phyloP scores from a whole-genome alignment of 306 rosid genomes.

The Myrica gale region DNA sequence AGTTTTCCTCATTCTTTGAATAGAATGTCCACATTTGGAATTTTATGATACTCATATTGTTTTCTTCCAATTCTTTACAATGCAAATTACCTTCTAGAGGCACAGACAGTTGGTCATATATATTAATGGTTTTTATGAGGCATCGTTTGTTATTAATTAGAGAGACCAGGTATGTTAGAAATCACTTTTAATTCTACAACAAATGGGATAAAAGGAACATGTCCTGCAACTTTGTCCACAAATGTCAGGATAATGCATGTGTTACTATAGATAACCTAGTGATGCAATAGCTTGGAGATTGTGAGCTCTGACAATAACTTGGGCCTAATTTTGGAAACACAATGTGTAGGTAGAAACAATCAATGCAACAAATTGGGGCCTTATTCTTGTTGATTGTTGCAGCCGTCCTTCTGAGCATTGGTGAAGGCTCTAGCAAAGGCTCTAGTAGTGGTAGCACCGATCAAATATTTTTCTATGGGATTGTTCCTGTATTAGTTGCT shows the following conservation, averaged over 20 bases:
- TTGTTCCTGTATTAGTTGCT: slow-evolving; percentile 83
- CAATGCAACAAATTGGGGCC: slow-evolving; percentile 91
- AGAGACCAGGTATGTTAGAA: neutral
- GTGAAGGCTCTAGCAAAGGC: slow-evolving; percentile 86
- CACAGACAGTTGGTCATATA: neutral
- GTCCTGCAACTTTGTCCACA: neutral
- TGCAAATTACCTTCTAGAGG: neutral
- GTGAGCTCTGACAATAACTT: slow-evolving; percentile 28
- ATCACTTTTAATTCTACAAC: neutral
- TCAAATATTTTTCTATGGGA: slow-evolving; percentile 76
- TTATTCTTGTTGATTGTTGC: slow-evolving; percentile 78
- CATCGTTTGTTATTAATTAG: neutral
- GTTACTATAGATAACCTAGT: slow-evolving; percentile 7
- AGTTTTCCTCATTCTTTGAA: neutral
- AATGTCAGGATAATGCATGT: neutral
- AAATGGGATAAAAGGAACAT: slow-evolving; percentile 2
- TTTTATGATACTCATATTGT: slow-evolving; percentile 5
- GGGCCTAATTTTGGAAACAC: slow-evolving; percentile 1
- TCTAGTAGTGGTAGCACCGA: slow-evolving; percentile 53
- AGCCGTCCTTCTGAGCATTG: slow-evolving; percentile 86
- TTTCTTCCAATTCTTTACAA: neutral
- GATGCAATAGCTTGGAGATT: neutral
- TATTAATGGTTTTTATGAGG: neutral
- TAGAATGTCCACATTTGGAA: neutral
- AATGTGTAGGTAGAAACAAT: slow-evolving; percentile 78